Evolutionary conservation across 306 rosid species (phyloP).

Genomic region (Gleditsia sinensis): DNA sequence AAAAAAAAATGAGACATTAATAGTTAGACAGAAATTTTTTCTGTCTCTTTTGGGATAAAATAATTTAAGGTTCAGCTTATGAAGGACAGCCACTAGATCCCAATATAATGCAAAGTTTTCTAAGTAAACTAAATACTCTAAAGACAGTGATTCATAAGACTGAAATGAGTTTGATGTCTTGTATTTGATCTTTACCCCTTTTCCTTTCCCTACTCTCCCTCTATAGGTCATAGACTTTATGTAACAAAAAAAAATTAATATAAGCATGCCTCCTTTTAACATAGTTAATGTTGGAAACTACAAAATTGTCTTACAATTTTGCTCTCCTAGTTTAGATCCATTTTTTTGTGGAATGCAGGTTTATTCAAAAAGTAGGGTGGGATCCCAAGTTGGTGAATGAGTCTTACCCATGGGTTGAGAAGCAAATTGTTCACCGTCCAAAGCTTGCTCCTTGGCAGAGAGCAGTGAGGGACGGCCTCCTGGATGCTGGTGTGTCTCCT

Average conservation of each 20-base stretch:
- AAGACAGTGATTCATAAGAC: no score
- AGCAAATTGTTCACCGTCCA: slow-evolving; percentile 82
- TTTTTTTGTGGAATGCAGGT: slow-evolving; percentile 55
- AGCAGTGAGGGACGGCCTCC: slow-evolving; percentile 75
- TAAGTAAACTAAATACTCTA: no score
- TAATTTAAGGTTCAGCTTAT: background rate
- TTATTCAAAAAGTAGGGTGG: slow-evolving; percentile 71
- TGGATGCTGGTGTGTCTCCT: slow-evolving; percentile 77
- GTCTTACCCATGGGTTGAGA: slow-evolving; percentile 86
- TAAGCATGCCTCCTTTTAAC: no score
- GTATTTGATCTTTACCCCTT: no score
- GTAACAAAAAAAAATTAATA: no score
- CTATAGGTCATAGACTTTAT: no score
- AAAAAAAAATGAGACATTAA: background rate
- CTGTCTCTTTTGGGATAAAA: background rate
- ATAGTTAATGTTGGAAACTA: no score
- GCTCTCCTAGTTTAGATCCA: background rate
- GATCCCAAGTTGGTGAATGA: slow-evolving; percentile 70
- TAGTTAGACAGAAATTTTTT: no score
- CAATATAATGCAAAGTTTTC: no score
- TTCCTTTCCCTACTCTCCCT: no score
- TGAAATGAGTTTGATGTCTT: no score
- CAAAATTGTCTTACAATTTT: no score
- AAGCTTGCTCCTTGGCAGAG: slow-evolving; percentile 56
- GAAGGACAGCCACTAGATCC: background rate